Evolutionary conservation across 169 alveolate species (phyloP).

Genomic region (Plasmodium relictum): DNA sequence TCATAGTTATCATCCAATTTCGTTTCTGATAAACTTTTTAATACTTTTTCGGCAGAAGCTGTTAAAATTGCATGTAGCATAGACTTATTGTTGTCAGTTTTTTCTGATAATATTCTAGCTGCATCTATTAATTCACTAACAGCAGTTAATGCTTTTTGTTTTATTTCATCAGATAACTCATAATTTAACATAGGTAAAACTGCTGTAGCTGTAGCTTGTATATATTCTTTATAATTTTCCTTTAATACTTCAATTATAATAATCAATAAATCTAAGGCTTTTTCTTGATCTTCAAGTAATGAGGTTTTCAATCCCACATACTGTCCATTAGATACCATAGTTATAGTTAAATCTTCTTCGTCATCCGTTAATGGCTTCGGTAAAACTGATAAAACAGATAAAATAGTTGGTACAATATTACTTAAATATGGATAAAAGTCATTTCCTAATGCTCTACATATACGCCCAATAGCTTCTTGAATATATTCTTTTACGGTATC

Average conservation of each 20-base stretch:
- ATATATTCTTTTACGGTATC: slow-evolving; percentile 92
- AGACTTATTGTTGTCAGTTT: slow-evolving; percentile 79
- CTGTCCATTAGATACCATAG: slow-evolving; percentile 83
- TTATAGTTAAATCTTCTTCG: slow-evolving; percentile 84
- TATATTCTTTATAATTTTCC: slow-evolving; percentile 84
- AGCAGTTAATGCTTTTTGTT: slow-evolving; percentile 86
- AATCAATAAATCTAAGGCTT: slow-evolving; percentile 79
- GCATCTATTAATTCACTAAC: slow-evolving; percentile 90
- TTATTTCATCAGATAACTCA: slow-evolving; percentile 87
- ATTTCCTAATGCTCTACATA: slow-evolving; percentile 90
- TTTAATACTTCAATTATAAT: slow-evolving; percentile 84
- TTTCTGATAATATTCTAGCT: slow-evolving; percentile 80
- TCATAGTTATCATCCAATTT: slow-evolving; percentile 78
- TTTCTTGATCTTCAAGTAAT: slow-evolving; percentile 83
- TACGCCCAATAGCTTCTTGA: slow-evolving; percentile 91
- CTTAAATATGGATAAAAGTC: slow-evolving; percentile 92
- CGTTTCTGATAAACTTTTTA: slow-evolving; percentile 60
- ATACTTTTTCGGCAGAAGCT: slow-evolving; percentile 67
- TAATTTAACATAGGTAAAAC: slow-evolving; percentile 84
- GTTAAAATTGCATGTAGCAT: slow-evolving; percentile 82
- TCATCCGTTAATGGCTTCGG: slow-evolving; percentile 74
- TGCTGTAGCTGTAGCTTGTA: slow-evolving; percentile 85
- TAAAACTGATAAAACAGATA: slow-evolving; percentile 47
- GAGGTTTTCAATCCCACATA: slow-evolving; percentile 86
- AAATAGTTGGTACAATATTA: slow-evolving; percentile 88